Evolutionary conservation across 2,329 filamentous ascomycete genomes (phyloP).

Genomic region (Nigrospora osmanthi): DNA sequence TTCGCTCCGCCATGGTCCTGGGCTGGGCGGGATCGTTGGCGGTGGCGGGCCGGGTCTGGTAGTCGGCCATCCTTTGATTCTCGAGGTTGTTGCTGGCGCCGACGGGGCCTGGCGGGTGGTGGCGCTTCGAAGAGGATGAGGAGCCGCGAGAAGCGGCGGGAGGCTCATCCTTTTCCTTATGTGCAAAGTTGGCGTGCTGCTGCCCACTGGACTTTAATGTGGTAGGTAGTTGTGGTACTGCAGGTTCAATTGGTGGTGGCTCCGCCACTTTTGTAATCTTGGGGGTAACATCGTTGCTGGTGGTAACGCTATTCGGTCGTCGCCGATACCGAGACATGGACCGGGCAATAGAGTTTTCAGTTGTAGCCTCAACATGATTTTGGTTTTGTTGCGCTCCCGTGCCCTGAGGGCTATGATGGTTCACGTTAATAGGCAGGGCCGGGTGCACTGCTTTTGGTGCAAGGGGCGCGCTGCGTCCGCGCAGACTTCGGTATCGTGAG

Average conservation of each 20-base stretch:
- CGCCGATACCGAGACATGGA: slow-evolving; percentile 27
- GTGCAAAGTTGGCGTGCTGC: slow-evolving; percentile 8
- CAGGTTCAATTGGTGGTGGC: slow-evolving; percentile 8
- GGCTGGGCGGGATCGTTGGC: slow-evolving; percentile 11
- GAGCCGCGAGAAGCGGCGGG: slow-evolving; percentile 2
- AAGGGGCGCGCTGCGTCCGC: slow-evolving; percentile 21
- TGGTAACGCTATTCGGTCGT: slow-evolving; percentile 16
- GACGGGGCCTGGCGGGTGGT: slow-evolving; percentile 12
- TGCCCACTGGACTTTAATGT: slow-evolving; percentile 8
- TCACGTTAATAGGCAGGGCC: slow-evolving; percentile 10
- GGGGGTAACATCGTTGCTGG: slow-evolving; percentile 15
- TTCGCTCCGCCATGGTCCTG: slow-evolving; percentile 10
- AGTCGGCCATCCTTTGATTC: slow-evolving; percentile 8
- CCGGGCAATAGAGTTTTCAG: slow-evolving; percentile 19
- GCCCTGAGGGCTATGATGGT: slow-evolving; percentile 6
- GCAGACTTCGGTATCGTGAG: slow-evolving; percentile 24
- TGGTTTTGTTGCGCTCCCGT: slow-evolving; percentile 3
- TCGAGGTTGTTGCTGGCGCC: slow-evolving; percentile 8
- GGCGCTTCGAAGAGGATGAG: slow-evolving; percentile 5
- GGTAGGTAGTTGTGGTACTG: slow-evolving; percentile 21
- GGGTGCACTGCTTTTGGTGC: slow-evolving; percentile 10
- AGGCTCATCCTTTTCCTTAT: slow-evolving; percentile 10
- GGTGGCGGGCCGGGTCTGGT: slow-evolving; percentile 3
- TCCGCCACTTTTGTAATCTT: slow-evolving; percentile 10
- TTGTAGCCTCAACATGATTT: slow-evolving; percentile 3